These are phyloP conservation scores for Calocera viscosa DNA, from an alignment of 768 basidiomycete genomes.

Conservation along the genomic window DNA sequence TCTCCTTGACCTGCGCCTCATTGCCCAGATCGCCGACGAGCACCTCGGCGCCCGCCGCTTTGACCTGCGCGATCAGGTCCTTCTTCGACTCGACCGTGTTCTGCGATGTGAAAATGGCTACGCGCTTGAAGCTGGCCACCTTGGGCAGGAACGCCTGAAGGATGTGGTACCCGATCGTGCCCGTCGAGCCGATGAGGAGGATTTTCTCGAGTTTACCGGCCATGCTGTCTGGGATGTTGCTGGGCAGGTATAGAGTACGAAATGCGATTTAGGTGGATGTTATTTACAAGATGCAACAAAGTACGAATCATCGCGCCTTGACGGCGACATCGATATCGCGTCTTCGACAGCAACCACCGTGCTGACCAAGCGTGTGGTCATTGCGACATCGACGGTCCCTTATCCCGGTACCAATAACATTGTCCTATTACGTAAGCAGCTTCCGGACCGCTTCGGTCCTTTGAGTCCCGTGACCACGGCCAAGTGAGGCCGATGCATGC, in stretches of 20 bases:
- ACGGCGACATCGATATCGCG: no score
- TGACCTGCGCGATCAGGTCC: constrained; percentile 8
- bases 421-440: not conserved
- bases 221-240: not conserved
- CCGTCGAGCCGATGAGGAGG: constrained; percentile 14
- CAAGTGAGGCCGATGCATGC: not conserved
- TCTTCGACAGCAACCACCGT: not conserved
- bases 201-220: constrained; percentile 3
- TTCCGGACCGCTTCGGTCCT: not conserved
- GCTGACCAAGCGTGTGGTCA: not conserved
- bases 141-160: constrained; percentile 10
- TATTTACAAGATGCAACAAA: not conserved
- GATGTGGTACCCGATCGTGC: constrained; percentile 15
- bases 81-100: constrained; percentile 12
- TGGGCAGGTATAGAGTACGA: not conserved
- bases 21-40: constrained; percentile 13
- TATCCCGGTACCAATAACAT: not conserved
- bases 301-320: no score
- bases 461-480: not conserved
- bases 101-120: constrained; percentile 16
- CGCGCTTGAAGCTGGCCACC: constrained; percentile 3
- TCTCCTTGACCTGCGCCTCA: constrained; percentile 11
- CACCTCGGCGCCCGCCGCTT: constrained; percentile 10
- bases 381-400: not conserved
- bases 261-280: no score